Percentiles rank a stretch among this genome's conserved stretches.
These are phyloP conservation scores for Fusarium nisikadoi DNA, from an alignment of 2,329 filamentous ascomycete genomes.

Conservation along the genomic window DNA sequence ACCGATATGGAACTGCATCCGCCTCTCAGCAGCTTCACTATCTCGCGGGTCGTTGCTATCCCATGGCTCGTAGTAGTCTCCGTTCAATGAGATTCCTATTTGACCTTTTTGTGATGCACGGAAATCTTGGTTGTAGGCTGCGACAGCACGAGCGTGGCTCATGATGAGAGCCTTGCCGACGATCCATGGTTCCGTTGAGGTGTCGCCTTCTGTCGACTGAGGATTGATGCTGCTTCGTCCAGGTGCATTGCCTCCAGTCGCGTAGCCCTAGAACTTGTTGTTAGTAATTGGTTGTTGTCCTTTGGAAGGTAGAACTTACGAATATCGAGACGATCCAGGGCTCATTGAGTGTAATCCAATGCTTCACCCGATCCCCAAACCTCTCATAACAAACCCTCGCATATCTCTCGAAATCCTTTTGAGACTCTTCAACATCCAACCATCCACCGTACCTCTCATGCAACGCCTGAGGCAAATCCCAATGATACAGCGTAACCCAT, in stretches of 20 bases:
- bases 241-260: constrained; percentile 50
- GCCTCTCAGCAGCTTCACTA: constrained; percentile 47
- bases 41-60: constrained; percentile 43
- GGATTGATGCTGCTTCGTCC: constrained; percentile 45
- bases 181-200: constrained; percentile 51
- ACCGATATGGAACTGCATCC: constrained; percentile 53
- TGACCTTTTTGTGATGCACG: constrained; percentile 42
- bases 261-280: constrained; percentile 40
- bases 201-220: constrained; percentile 44
- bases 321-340: constrained; percentile 53
- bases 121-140: constrained; percentile 49
- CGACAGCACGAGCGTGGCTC: constrained; percentile 49
- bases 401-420: constrained; percentile 51
- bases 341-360: constrained; percentile 56
- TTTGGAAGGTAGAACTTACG: background rate
- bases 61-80: constrained; percentile 53
- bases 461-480: constrained; percentile 60
- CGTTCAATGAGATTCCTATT: constrained; percentile 52
- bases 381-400: constrained; percentile 51
- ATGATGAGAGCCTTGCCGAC: constrained; percentile 51
- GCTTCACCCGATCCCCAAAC: constrained; percentile 54
- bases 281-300: background rate
- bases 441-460: constrained; percentile 52
- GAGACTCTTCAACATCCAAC: constrained; percentile 47
- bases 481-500: constrained; percentile 72